Conservation (phyloP, 2,329 filamentous ascomycete genomes). For the Neopestalotiopsis rosae region DNA sequence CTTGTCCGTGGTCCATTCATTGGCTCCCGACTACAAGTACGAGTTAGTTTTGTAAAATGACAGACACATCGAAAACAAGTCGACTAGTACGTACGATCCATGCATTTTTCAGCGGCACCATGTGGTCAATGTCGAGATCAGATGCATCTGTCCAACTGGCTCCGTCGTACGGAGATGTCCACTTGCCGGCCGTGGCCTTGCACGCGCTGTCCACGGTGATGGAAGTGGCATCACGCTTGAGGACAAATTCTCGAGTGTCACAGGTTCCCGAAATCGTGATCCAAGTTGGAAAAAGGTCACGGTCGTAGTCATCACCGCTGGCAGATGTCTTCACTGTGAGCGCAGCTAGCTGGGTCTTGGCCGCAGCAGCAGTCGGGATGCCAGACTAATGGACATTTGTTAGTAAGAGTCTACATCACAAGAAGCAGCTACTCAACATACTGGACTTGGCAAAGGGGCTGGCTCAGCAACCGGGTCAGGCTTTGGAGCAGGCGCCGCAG, state of each 20-base stretch:
- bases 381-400: slow-evolving; percentile 50
- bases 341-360: slow-evolving; percentile 60
- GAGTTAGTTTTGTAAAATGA: background rate
- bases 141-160: slow-evolving; percentile 69
- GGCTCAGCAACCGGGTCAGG: slow-evolving; percentile 15
- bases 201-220: slow-evolving; percentile 67
- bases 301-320: slow-evolving; percentile 63
- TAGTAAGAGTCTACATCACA: background rate
- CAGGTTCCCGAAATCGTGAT: slow-evolving; percentile 68
- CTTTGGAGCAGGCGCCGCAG: slow-evolving; percentile 27
- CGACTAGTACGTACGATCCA: slow-evolving; percentile 64
- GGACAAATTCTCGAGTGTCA: slow-evolving; percentile 74
- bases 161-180: slow-evolving; percentile 77
- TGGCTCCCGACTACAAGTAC: slow-evolving; percentile 66
- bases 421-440: slow-evolving; percentile 19
- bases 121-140: slow-evolving; percentile 83
- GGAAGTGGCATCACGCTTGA: slow-evolving; percentile 73
- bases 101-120: slow-evolving; percentile 81
- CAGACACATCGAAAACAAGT: slow-evolving; percentile 3
- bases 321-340: slow-evolving; percentile 63
- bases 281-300: slow-evolving; percentile 76
- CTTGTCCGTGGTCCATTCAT: slow-evolving; percentile 70
- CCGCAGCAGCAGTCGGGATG: slow-evolving; percentile 64
- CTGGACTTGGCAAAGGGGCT: slow-evolving; percentile 27
- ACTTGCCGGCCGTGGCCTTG: slow-evolving; percentile 67